phyloP scores from a whole-genome alignment of 108 stramenopile species.

The Cyclotella cryptica region DNA sequence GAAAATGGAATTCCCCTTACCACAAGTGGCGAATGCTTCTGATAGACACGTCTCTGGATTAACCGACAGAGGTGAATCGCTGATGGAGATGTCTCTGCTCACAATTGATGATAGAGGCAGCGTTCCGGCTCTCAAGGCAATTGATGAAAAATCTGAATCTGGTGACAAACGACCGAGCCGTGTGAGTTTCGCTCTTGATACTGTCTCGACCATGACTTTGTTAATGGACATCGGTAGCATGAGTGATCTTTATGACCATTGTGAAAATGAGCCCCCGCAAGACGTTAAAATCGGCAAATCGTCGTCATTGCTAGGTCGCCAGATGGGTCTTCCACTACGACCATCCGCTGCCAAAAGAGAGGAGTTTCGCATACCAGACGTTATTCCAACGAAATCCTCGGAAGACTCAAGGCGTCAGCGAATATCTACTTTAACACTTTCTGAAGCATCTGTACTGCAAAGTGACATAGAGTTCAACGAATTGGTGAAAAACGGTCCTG shows the following conservation, averaged over 20 bases:
- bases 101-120: conserved; percentile 17
- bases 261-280: background rate
- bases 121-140: background rate
- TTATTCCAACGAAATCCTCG: conserved; percentile 3
- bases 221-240: no score
- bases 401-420: background rate
- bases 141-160: background rate
- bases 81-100: conserved; percentile 46
- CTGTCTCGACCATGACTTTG: background rate
- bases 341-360: conserved; percentile 5
- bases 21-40: background rate
- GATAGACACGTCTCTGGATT: background rate
- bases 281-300: background rate
- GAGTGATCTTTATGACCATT: background rate
- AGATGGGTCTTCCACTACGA: conserved; percentile 37
- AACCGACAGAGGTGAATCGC: conserved; percentile 12
- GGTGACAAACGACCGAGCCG: conserved; percentile 2
- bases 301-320: background rate
- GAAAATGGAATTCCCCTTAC: background rate
- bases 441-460: conserved; percentile 7
- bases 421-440: conserved; percentile 24
- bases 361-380: conserved; percentile 10
- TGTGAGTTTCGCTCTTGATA: conserved; percentile 10
- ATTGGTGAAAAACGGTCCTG: conserved; percentile 17
- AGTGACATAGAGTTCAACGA: conserved; percentile 25